phyloP scores from a whole-genome alignment of 75 land plant species.

The Adiantum capillusveneris region DNA sequence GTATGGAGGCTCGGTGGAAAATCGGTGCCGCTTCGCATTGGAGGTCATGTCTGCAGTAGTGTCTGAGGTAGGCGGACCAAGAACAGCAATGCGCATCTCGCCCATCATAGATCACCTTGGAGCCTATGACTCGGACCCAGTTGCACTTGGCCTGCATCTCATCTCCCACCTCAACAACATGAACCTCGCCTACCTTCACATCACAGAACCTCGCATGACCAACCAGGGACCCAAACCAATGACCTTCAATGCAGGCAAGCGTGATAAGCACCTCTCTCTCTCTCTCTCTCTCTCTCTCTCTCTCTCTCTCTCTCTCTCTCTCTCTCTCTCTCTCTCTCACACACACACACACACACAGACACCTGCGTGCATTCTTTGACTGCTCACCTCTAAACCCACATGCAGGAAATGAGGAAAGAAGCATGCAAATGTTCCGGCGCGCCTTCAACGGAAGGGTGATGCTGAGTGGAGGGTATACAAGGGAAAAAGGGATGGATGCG shows the following conservation, averaged over 20 bases:
- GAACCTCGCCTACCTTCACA: constrained; percentile 14
- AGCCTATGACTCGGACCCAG: constrained; percentile 18
- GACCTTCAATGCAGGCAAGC: too few species aligned
- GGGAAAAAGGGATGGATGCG: constrained; percentile 8
- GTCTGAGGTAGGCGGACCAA: constrained; percentile 6
- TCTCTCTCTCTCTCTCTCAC: too few species aligned
- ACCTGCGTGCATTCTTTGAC: not conserved
- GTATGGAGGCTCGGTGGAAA: constrained; percentile 10
- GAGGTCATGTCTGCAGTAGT: constrained; percentile 9
- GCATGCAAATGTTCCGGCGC: not conserved
- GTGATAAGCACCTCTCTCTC: too few species aligned
- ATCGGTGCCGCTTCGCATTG: constrained; percentile 19
- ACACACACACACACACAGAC: not conserved
- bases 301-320: too few species aligned
- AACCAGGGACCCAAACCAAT: not conserved
- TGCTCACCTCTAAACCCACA: too few species aligned
- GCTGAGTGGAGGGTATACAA: constrained; percentile 4
- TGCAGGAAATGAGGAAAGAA: not conserved
- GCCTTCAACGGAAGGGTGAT: constrained; percentile 8
- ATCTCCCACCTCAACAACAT: constrained; percentile 5
- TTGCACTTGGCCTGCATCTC: constrained; percentile 7
- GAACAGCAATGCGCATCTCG: constrained; percentile 15
- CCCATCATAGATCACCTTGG: constrained; percentile 22
- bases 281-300: too few species aligned
- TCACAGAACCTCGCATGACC: constrained; percentile 17